phyloP scores from a whole-genome alignment of 495 filamentous ascomycete genomes.

The Pseudomonodictys pantanalensis region DNA sequence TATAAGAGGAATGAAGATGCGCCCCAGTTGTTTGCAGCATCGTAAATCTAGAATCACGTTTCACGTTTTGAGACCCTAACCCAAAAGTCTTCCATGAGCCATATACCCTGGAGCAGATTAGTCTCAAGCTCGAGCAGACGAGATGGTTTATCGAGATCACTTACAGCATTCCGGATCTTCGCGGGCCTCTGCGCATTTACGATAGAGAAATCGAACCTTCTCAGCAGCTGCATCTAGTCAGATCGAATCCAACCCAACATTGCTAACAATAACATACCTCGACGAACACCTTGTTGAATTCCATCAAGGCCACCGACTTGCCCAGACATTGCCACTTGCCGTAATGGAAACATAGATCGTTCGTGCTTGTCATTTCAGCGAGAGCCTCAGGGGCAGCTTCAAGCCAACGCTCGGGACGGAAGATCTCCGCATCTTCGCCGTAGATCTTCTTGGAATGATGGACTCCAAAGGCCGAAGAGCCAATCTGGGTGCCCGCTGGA shows the following conservation, averaged over 20 bases:
- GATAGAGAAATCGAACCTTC: conserved; percentile 53
- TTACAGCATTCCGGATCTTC: conserved; percentile 27
- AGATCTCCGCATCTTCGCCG: conserved; percentile 33
- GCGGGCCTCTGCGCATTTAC: conserved; percentile 49
- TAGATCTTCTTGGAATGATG: conserved; percentile 30
- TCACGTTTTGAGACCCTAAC: no score
- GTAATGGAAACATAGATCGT: conserved; percentile 24
- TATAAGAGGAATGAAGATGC: no score
- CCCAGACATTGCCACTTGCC: conserved; percentile 23
- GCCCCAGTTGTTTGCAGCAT: no score
- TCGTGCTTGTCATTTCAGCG: conserved; percentile 9
- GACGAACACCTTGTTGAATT: conserved; percentile 22
- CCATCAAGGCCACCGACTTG: conserved; percentile 22
- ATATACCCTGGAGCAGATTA: no score
- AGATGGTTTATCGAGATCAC: no score
- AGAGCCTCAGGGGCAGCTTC: conserved; percentile 2
- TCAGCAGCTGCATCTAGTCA: conserved; percentile 39
- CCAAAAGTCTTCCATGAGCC: no score
- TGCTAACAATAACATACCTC: conserved; percentile 1
- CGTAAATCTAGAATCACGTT: no score
- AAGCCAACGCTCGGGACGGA: conserved; percentile 29
- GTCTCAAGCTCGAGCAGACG: no score
- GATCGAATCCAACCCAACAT: not conserved
- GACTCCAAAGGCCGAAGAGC: conserved; percentile 36
- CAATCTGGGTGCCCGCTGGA: conserved; percentile 25